phyloP scores from a whole-genome alignment of 116 monocot genomes.

The Iris pallida region DNA sequence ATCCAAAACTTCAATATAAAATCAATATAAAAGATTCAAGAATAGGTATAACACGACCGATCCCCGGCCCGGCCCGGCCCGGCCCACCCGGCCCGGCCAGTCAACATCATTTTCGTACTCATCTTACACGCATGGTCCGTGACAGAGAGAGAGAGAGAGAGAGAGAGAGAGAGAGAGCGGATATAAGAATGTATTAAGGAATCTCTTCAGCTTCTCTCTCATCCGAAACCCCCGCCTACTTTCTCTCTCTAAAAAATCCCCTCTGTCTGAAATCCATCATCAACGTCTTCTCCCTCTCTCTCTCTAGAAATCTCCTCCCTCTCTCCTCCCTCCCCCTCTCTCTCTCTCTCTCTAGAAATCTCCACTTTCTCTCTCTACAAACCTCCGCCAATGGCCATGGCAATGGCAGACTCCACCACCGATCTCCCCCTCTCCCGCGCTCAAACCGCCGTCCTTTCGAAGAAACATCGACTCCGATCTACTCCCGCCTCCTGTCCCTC shows the following conservation, averaged over 20 bases:
- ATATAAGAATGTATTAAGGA: too few relatives aligned
- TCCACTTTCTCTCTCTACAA: background rate
- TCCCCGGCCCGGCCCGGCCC: too few relatives aligned
- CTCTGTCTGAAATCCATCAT: background rate
- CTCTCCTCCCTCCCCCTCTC: slow-evolving; percentile 4
- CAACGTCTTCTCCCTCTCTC: background rate
- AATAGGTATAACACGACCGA: too few relatives aligned
- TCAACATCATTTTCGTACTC: too few relatives aligned
- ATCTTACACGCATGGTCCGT: too few relatives aligned
- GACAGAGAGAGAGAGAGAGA: too few relatives aligned
- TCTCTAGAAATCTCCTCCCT: too few relatives aligned
- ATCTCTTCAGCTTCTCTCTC: too few relatives aligned
- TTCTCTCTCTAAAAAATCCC: background rate
- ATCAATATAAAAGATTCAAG: too few relatives aligned
- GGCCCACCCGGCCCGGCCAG: too few relatives aligned
- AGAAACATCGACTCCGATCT: slow-evolving; percentile 22
- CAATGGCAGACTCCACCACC: slow-evolving; percentile 10
- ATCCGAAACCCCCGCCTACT: background rate
- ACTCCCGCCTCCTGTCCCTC: slow-evolving; percentile 2
- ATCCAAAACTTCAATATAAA: too few relatives aligned
- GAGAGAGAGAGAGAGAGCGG: too few relatives aligned
- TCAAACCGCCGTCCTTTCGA: background rate
- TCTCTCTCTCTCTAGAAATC: slow-evolving; percentile 2
- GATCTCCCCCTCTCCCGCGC: slow-evolving; percentile 8
- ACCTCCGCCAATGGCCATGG: slow-evolving; percentile 23